These are phyloP conservation scores for Meyerozyma elateridarum DNA, from an alignment of 1,139 yeast species.

Conservation along the genomic window DNA sequence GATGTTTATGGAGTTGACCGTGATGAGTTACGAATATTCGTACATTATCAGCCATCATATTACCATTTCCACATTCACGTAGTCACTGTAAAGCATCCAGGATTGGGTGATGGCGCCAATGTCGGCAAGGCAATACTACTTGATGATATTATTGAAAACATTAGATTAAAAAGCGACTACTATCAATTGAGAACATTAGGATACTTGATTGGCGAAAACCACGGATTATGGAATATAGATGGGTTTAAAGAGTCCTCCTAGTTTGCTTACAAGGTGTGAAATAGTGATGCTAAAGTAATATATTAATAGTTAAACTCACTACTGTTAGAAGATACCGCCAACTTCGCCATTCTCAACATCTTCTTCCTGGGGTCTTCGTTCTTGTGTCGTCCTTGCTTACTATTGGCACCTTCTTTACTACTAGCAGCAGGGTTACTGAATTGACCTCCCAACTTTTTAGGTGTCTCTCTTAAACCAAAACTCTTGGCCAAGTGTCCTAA, in stretches of 20 bases:
- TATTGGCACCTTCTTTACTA: slow-evolving; percentile 16
- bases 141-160: slow-evolving; percentile 76
- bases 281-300: slow-evolving; percentile 1
- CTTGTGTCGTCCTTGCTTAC: slow-evolving; percentile 27
- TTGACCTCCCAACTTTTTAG: slow-evolving; percentile 59
- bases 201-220: slow-evolving; percentile 69
- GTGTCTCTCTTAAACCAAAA: slow-evolving; percentile 92
- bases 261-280: not conserved
- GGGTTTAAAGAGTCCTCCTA: slow-evolving; percentile 10
- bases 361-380: slow-evolving; percentile 63
- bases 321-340: slow-evolving; percentile 57
- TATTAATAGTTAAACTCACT: slow-evolving; percentile 68
- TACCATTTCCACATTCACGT: slow-evolving; percentile 93
- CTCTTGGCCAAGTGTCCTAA: slow-evolving; percentile 94
- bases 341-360: slow-evolving; percentile 73
- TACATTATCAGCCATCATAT: slow-evolving; percentile 94
- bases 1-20: slow-evolving; percentile 30
- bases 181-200: slow-evolving; percentile 39
- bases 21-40: slow-evolving; percentile 64
- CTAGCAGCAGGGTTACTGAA: slow-evolving; percentile 17
- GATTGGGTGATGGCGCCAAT: slow-evolving; percentile 65
- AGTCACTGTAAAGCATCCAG: slow-evolving; percentile 71
- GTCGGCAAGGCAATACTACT: slow-evolving; percentile 80
- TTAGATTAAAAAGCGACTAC: slow-evolving; percentile 47
- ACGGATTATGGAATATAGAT: slow-evolving; percentile 61